Evolutionary conservation across 371 early-diverging fungal genomes (phyloP).

Genomic region (Lichtheimia hyalospora): DNA sequence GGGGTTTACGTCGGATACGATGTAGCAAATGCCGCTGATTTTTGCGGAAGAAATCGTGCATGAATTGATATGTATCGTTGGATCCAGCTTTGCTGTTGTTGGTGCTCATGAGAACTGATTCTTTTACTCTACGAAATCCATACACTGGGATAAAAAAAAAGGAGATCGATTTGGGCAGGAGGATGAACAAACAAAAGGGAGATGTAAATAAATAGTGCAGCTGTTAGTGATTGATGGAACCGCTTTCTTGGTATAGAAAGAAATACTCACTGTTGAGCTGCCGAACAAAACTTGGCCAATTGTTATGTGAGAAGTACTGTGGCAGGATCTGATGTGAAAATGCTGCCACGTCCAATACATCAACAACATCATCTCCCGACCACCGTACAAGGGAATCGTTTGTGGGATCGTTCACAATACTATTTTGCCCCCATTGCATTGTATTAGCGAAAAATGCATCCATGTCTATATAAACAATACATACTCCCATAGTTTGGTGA

Average conservation of each 20-base stretch:
- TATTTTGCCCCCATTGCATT: no score
- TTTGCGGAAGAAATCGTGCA: conserved; percentile 5
- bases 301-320: conserved; percentile 10
- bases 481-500: no score
- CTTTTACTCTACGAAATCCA: conserved; percentile 3
- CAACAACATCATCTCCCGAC: conserved; percentile 53
- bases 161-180: no score
- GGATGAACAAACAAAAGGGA: no score
- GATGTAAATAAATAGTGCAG: not conserved
- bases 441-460: no score
- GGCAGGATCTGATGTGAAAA: conserved; percentile 3
- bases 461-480: no score
- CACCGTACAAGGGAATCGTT: no score
- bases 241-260: no score
- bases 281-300: conserved; percentile 9
- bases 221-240: not conserved
- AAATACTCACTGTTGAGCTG: conserved; percentile 7
- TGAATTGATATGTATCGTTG: conserved; percentile 3
- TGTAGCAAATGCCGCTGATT: not conserved
- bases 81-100: not conserved
- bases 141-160: conserved; percentile 3
- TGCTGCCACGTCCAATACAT: conserved; percentile 56
- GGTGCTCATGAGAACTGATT: not conserved
- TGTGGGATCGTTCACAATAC: no score
- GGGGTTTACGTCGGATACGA: not conserved